Evolutionary conservation across 2,329 filamentous ascomycete genomes (phyloP).

Genomic region (Sarocladiaceae sp.): DNA sequence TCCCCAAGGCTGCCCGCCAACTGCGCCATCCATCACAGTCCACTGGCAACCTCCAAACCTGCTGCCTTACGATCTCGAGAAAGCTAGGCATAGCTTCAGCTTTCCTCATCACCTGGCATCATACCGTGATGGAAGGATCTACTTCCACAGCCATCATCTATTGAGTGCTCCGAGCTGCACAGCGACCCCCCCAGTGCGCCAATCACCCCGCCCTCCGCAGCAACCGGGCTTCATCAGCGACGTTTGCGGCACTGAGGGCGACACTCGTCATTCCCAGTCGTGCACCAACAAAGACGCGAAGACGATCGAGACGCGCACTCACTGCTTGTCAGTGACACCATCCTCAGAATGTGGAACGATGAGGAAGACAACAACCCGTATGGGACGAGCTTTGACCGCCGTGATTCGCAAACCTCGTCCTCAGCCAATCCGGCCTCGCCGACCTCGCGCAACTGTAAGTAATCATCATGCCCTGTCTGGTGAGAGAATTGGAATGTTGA

Average conservation of each 20-base stretch:
- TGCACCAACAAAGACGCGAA: neutral
- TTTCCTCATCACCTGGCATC: neutral
- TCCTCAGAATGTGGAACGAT: constrained; percentile 99
- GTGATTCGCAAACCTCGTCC: constrained; percentile 71
- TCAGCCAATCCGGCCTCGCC: constrained; percentile 60
- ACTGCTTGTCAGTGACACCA: too few species aligned
- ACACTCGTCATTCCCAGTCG: constrained; percentile 3
- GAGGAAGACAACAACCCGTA: constrained; percentile 94
- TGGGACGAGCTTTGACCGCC: constrained; percentile 80
- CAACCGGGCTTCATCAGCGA: neutral
- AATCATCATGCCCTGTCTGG: constrained; percentile 1
- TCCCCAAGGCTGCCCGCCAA: neutral
- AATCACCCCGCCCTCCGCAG: constrained; percentile 7
- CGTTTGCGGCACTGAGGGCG: constrained; percentile 7
- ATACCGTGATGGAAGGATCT: neutral
- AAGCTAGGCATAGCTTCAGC: too few species aligned
- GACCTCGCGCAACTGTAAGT: constrained; percentile 50
- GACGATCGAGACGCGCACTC: too few species aligned
- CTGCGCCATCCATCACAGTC: too few species aligned
- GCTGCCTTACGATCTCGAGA: too few species aligned
- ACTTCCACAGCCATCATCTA: neutral
- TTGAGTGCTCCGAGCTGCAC: neutral
- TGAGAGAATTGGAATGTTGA: neutral
- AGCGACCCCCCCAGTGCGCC: too few species aligned
- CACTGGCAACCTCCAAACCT: constrained; percentile 1